Base-by-base conservation (phyloP, 257 asterid species). In the Thymus mandschuricus region DNA sequence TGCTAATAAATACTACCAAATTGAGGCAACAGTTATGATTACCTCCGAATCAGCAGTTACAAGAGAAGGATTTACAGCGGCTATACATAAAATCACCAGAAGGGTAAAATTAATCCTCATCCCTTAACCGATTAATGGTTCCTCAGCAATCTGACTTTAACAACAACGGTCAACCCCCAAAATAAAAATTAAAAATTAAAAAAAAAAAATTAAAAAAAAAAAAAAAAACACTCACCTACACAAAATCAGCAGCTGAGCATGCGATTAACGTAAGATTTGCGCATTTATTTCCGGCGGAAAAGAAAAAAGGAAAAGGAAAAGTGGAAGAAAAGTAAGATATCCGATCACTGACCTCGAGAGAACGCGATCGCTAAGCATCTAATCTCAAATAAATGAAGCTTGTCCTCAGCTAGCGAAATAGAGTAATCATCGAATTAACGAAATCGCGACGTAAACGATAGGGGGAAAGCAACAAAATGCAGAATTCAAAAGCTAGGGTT, bases 31-130 rank as follows among this genome's bases (percentile, higher is more conserved):
- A 62, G 27, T 3, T 2, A 7, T 41, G 13, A 68, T 63, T 85
- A 92, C 98, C 98, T 86, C 70, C 29, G 78, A 73, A 76, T 85
- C 90, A 69, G 84, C 86, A 2, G 70, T 55, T 51, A 66, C 82
- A 62, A 64, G 76, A 67, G 31, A 60, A 68, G 78, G 40, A 70
- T 76, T 21, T 64, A 82, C 64, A 10, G 90, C 33, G 38, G 86
- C 76, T 29, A 87, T 13, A 76, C 82, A 54, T 34, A 76, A 52
- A 69, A 80, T 64, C 68, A 74, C 66, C 83, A 69, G 27, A 71
- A 84, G 65, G 15, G 79, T 60, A 65, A 8, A 69, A 58, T 15
- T 51, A 5, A 79, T 69, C 80, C 68, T 78, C 97, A 87, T 92
- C 77, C 44, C 61, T 60, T 63, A 46, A 29, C 68, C 12, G 68